Evolutionary conservation across 208 protist genomes (phyloP), one percentile per base, ranked within the genome.

Genomic region (Wallacemonas collosoma): DNA sequence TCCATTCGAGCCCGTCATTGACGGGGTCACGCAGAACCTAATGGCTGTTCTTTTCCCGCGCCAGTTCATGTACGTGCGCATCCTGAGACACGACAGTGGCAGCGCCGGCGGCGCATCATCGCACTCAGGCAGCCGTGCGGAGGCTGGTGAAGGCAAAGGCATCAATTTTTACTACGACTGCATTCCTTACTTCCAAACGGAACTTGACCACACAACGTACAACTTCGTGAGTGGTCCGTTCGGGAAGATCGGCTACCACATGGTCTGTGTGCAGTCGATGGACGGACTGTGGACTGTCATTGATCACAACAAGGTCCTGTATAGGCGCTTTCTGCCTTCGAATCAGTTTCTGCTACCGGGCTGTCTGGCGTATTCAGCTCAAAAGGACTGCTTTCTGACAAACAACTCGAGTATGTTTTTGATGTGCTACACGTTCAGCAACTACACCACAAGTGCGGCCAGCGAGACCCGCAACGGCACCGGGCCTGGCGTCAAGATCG

Each of bases 181-280:
- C 53, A 79, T 60, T 1, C 47, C 80, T 6, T 78, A 88, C 72
- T 86, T 88, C 71, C 80, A 95, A 38, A 76, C 86, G 26, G 39
- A 58, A 39, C 74, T 98, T 1, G 80, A 88, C 43, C 73, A 85
- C 15, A 76, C 76, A 0, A 64, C 90, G 40, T 97, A 91, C 78
- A 98, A 97, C 68, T 93, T 98, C 53, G 74, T 64, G 0, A 85
- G 55, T 41, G 95, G 95, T 35, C 79, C 68, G 14, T 97, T 98
- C 79, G 93, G 93, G 9, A 77, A 76, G 36, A 71, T 79, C 35
- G 70, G 70, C 9, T 85, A 94, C 73, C 86, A 96, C 54, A 83
- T 93, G 73, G 68, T 97, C 15, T 97, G 94, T 56, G 90, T 98
- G 35, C 95, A 98, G 71, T 93, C 95, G 6, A 93, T 98, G 84